Percentiles rank a stretch among this genome's conserved stretches.
Evolutionary conservation across 2,329 filamentous ascomycete species (phyloP).

Genomic region (Pseudocercospora crystallina): DNA sequence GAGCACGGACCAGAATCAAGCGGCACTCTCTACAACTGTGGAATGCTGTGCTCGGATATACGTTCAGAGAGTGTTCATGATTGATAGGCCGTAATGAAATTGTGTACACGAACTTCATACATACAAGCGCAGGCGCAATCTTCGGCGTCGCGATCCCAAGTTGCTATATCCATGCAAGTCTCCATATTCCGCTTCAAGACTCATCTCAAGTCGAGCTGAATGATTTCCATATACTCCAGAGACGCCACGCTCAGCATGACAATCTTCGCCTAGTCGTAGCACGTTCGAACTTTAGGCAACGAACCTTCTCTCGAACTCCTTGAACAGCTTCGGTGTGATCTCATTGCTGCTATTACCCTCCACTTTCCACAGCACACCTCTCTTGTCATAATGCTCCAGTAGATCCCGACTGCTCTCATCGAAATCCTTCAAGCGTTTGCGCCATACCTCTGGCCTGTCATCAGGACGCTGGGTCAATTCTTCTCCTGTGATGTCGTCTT

Average conservation of each 20-base stretch:
- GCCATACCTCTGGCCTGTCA: slow-evolving; percentile 85
- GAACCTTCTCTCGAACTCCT: slow-evolving; percentile 80
- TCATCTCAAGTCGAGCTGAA: slow-evolving; percentile 13
- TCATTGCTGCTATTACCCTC: slow-evolving; percentile 89
- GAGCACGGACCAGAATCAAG: no score
- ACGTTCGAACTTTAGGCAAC: slow-evolving; percentile 13
- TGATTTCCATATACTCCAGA: slow-evolving; percentile 5
- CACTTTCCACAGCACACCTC: slow-evolving; percentile 82
- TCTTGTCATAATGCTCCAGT: slow-evolving; percentile 82
- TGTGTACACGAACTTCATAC: no score
- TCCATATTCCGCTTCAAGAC: slow-evolving; percentile 4
- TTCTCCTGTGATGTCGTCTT: slow-evolving; percentile 90
- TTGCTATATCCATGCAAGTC: no score
- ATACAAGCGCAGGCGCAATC: no score
- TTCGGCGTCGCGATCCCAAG: no score
- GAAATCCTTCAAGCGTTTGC: slow-evolving; percentile 75
- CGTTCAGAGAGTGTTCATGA: no score
- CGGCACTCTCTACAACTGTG: no score
- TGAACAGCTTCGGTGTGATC: slow-evolving; percentile 85
- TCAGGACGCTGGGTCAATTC: slow-evolving; percentile 77
- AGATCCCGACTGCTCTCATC: slow-evolving; percentile 82
- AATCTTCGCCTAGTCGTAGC: slow-evolving; percentile 1
- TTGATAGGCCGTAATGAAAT: no score
- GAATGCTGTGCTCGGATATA: no score
- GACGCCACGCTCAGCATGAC: slow-evolving; percentile 18